These are phyloP conservation scores for Linnemannia zychae DNA, from an alignment of 192 early-diverging fungal genomes.

Conservation along the genomic window DNA sequence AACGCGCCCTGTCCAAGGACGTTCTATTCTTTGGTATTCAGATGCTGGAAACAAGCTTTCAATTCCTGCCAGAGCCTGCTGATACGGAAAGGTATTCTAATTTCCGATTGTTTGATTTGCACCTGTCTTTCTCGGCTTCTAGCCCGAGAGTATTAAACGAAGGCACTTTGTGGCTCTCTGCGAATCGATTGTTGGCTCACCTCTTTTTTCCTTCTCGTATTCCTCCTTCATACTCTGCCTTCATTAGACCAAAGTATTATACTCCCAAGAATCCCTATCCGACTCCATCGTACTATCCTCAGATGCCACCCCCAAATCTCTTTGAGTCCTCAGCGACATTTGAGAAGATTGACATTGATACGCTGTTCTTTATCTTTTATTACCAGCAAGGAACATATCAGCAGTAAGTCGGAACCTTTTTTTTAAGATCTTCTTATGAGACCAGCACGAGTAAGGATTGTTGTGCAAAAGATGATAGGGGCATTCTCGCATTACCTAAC, in stretches of 20 bases:
- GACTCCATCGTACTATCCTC: conserved; percentile 95
- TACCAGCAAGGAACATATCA: conserved; percentile 97
- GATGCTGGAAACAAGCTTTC: conserved; percentile 90
- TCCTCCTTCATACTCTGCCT: not conserved
- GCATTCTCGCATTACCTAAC: not conserved
- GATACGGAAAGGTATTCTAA: conserved; percentile 83
- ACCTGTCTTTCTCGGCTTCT: not conserved
- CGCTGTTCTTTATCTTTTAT: conserved; percentile 98
- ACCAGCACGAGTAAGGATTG: conserved; percentile 72
- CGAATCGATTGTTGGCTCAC: not conserved
- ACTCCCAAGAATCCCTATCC: conserved; percentile 80
- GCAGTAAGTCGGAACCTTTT: conserved; percentile 73
- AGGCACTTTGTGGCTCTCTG: not conserved
- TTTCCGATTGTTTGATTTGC: not conserved
- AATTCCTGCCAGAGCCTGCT: conserved; percentile 82
- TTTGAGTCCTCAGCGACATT: conserved; percentile 89
- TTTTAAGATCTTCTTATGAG: conserved; percentile 55
- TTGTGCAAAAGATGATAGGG: not conserved
- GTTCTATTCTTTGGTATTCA: conserved; percentile 65
- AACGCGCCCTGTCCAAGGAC: conserved; percentile 59
- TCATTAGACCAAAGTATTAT: conserved; percentile 76
- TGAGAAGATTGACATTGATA: conserved; percentile 94
- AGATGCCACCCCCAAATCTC: conserved; percentile 77
- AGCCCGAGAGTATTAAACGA: not conserved
- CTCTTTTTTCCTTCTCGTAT: conserved; percentile 14